phyloP scores from a whole-genome alignment of 169 alveolate species.

The Haemoproteus tartakovskyi region DNA sequence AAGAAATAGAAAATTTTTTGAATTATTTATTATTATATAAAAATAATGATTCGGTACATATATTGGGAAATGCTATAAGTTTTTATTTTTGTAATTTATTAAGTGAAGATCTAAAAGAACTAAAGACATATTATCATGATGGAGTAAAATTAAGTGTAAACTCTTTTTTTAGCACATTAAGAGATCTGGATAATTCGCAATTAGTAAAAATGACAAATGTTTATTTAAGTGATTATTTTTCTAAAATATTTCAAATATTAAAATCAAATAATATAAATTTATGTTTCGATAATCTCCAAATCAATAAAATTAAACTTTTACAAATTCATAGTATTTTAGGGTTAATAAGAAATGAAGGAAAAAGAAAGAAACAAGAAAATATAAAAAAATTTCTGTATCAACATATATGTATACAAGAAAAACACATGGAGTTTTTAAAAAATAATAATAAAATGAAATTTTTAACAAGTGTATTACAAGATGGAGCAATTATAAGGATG shows the following conservation, averaged over 20 bases:
- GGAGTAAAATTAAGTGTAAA: slow-evolving; percentile 58
- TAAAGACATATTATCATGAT: slow-evolving; percentile 40
- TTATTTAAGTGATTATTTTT: slow-evolving; percentile 60
- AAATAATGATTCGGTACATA: slow-evolving; percentile 13
- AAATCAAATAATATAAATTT: slow-evolving; percentile 34
- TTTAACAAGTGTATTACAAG: slow-evolving; percentile 45
- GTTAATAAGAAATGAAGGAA: slow-evolving; percentile 46
- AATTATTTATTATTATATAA: slow-evolving; percentile 42
- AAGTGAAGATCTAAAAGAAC: slow-evolving; percentile 50
- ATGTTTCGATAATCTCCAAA: slow-evolving; percentile 47
- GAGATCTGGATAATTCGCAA: slow-evolving; percentile 47
- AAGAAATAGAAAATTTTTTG: slow-evolving; percentile 46
- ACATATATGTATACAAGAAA: slow-evolving; percentile 53
- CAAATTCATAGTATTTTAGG: slow-evolving; percentile 48
- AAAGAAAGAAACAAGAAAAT: slow-evolving; percentile 51
- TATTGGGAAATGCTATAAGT: slow-evolving; percentile 51
- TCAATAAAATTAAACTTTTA: slow-evolving; percentile 23
- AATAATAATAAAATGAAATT: slow-evolving; percentile 43
- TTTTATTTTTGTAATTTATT: slow-evolving; percentile 55
- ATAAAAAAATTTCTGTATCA: slow-evolving; percentile 64
- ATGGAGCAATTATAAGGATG: slow-evolving; percentile 62
- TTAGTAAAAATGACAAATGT: slow-evolving; percentile 51
- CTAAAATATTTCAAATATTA: slow-evolving; percentile 55
- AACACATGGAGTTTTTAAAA: slow-evolving; percentile 24
- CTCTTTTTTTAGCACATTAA: slow-evolving; percentile 26